Conservation (phyloP, 2,329 filamentous ascomycete species). For the Phoma sp. region DNA sequence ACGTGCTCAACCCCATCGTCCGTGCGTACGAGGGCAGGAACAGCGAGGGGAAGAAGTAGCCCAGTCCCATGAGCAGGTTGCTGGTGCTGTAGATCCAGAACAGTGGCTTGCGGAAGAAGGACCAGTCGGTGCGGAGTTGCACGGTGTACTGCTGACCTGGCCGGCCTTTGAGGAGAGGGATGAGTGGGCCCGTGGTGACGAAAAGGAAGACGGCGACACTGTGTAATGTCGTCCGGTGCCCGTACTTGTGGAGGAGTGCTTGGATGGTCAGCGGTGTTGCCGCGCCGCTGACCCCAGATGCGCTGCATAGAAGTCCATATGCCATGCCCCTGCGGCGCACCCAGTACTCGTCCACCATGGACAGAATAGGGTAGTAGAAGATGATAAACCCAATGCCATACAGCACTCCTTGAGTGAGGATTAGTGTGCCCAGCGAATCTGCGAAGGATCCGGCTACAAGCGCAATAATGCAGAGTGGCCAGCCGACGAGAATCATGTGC, state of each 20-base stretch:
- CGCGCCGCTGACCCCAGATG: slow-evolving; percentile 51
- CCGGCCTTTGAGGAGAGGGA: slow-evolving; percentile 48
- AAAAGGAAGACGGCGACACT: slow-evolving; percentile 45
- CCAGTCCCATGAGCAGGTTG: slow-evolving; percentile 46
- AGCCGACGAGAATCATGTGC: slow-evolving; percentile 38
- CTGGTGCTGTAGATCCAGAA: slow-evolving; percentile 44
- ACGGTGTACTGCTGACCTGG: slow-evolving; percentile 36
- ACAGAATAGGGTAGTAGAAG: slow-evolving; percentile 54
- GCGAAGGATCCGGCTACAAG: slow-evolving; percentile 45
- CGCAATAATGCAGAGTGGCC: slow-evolving; percentile 36
- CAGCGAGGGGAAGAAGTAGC: slow-evolving; percentile 48
- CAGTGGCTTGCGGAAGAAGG: slow-evolving; percentile 27
- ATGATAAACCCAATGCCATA: slow-evolving; percentile 54
- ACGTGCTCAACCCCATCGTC: slow-evolving; percentile 19
- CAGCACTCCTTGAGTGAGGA: slow-evolving; percentile 47
- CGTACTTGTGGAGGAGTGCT: slow-evolving; percentile 44
- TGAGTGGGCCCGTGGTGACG: slow-evolving; percentile 37
- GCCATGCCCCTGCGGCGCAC: slow-evolving; percentile 57
- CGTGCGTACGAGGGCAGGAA: slow-evolving; percentile 47
- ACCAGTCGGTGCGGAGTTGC: slow-evolving; percentile 40
- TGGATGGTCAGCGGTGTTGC: slow-evolving; percentile 51
- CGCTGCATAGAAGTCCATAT: slow-evolving; percentile 53
- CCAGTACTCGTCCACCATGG: slow-evolving; percentile 59
- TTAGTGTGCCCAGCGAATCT: slow-evolving; percentile 32
- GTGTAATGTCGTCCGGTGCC: slow-evolving; percentile 49